Base-by-base conservation (phyloP, 768 basidiomycete genomes). In the Leccinellum rugosiceps region DNA sequence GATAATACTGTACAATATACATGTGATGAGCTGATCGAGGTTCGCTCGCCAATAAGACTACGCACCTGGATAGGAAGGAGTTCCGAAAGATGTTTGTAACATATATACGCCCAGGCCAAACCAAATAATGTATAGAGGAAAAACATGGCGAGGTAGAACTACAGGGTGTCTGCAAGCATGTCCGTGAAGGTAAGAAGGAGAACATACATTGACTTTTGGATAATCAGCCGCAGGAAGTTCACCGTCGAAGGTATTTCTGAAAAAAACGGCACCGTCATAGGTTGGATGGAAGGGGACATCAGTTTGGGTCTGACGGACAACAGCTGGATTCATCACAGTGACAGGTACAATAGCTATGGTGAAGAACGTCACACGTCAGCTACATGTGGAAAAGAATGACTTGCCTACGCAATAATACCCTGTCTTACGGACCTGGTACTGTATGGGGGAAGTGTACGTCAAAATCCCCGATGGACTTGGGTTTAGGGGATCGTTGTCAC, bases 371-470 rank as follows among this genome's bases (percentile, higher is more conserved):
- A 53, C 23, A 17, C 14, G 28, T 11, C 46, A 57, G 14, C 13
- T 21, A 28, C 13, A 51, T 25, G 25, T 23, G 60, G 46, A 34
- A 54, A 35, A 55, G 43, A 55, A n/a, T n/a, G 2, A 75, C 91
- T 74, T 70, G 88, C 95, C 94, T 61, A 96, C 87, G 71, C 96
- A 98, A 71, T 97, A 98, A 70, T 97, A 98, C 2, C 96, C 97
- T 2, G 92, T 94, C 71, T 88, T 89, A 26, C 77, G 76, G 23
- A 98, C 92, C 23, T 79, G 72, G 71, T 98, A 98, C 50, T 86
- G 85, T 63, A 96, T 92, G 1, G 94, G 87, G 28, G 80, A 79
- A 15, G 73, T 73, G 66, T 94, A 95, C 19, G 69, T 59, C 38
- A 86, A 73, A 7, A 83, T 70, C 17, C 76, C 80, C 26, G 75